Base-by-base conservation (phyloP, 805 yeast species). In the Lipomyces kockii region DNA sequence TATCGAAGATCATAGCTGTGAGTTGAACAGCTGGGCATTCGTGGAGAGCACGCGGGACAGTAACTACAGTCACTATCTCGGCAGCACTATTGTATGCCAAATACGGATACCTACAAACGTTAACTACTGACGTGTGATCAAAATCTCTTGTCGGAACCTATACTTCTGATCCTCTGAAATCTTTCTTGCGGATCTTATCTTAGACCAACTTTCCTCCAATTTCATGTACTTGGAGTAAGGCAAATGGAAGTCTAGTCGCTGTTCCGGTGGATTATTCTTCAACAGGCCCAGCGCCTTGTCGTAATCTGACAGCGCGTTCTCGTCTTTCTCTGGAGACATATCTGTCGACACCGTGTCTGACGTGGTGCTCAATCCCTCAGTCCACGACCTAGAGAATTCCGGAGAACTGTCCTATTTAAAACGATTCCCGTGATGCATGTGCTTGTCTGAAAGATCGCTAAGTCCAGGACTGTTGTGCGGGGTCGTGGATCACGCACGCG, bases 101-200 rank as follows among this genome's bases (percentile, higher is more conserved):
- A 25, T 11, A 52, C 3, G 55, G 55, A 8, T 52, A 52, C 55
- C 55, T 52, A 52, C 27, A 25, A 43, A 3, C 6, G 25, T 9
- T 12, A 49, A 7, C 25, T 49, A 5, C 53, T 49, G 7, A 2
- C 27, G 4, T 27, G 2, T 17, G 53, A 7, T 2, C 1, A 49
- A 7, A 2, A 49, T 8, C 2, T 3, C 8, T 8, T 3, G 0
- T 0, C 8, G 5, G 9, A 7, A 20, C 53, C 5, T 1, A 49
- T 51, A 51, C 55, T n/a, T 46, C 1, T 46, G 52, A 46, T 51
- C 54, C 54, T 51, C 54, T 6, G 54, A 51, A 51, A 51, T 51
- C 8, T 14, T 14, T 20, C 12, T n/a, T 2, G 27, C 54, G 32
- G 29, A 51, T 51, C 6, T 51, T 20, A 51, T 5, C 25, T 51